phyloP scores from a whole-genome alignment of 495 filamentous ascomycete species.

The Oidiodendron maius region DNA sequence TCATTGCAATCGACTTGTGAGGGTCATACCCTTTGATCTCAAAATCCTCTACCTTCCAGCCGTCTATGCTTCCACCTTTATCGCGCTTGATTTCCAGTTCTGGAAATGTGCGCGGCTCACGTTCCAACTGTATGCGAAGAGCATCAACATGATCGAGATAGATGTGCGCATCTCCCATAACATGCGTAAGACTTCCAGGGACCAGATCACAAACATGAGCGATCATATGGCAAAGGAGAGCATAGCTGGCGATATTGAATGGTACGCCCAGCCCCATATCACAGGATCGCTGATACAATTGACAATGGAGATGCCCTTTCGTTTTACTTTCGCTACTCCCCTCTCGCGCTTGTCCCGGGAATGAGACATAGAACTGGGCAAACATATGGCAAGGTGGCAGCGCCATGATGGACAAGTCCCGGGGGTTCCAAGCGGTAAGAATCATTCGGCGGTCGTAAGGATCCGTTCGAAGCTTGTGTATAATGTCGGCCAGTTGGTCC shows the following conservation, averaged over 20 bases:
- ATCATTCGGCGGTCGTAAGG: constrained; percentile 89
- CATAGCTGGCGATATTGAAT: constrained; percentile 95
- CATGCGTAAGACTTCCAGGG: constrained; percentile 80
- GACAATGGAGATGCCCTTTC: constrained; percentile 69
- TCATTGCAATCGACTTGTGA: constrained; percentile 88
- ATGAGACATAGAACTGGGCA: constrained; percentile 95
- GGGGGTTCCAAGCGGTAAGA: constrained; percentile 88
- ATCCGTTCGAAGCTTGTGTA: constrained; percentile 71
- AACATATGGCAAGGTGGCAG: constrained; percentile 99
- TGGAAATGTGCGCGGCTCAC: constrained; percentile 77
- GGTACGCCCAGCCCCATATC: constrained; percentile 97
- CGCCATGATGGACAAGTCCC: constrained; percentile 82
- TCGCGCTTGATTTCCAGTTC: constrained; percentile 63
- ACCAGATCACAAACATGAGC: constrained; percentile 75
- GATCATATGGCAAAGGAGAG: constrained; percentile 87
- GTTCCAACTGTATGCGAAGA: constrained; percentile 67
- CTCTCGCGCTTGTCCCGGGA: constrained; percentile 33
- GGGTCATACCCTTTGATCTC: constrained; percentile 83
- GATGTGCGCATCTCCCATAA: constrained; percentile 95
- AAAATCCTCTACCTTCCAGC: constrained; percentile 64
- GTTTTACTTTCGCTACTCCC: constrained; percentile 10
- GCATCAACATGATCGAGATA: constrained; percentile 93
- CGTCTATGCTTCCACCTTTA: constrained; percentile 56
- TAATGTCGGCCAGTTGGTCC: constrained; percentile 83
- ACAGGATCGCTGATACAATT: constrained; percentile 89